Conservation (phyloP, 176 grass and related monocot species). For the Phyllostachys edulis region DNA sequence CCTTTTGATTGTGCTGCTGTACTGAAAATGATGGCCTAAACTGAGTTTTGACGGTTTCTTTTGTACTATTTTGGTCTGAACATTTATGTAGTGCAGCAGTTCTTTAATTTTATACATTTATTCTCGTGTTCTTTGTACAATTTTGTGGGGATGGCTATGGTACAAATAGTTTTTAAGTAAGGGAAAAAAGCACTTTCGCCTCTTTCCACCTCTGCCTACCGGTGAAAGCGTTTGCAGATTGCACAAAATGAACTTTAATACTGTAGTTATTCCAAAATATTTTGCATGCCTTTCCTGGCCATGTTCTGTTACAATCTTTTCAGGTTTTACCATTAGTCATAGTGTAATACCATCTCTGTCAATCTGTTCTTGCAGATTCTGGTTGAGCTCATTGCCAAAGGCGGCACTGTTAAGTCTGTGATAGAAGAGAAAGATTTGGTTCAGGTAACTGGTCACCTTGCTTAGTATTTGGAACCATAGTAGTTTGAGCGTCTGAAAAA, state of each 20-base stretch:
- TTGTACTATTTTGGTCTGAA: neutral
- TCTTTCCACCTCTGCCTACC: neutral
- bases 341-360: neutral
- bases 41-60: neutral
- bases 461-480: constrained; percentile 12
- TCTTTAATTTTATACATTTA: neutral
- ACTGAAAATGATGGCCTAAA: neutral
- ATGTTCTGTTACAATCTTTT: neutral
- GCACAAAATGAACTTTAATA: neutral
- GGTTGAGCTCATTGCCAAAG: constrained; percentile 73
- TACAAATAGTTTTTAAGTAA: neutral
- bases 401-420: constrained; percentile 71
- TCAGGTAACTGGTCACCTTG: constrained; percentile 56
- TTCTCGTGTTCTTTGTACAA: neutral
- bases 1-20: neutral
- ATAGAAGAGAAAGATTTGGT: constrained; percentile 94
- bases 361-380: constrained; percentile 60
- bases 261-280: neutral
- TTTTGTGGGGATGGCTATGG: neutral
- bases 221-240: neutral
- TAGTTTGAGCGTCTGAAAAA: neutral
- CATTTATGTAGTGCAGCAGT: neutral
- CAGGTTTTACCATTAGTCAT: neutral
- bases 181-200: neutral
- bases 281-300: neutral